Percentiles rank a stretch among this genome's conserved stretches.
Evolutionary conservation across 768 basidiomycete genomes (phyloP).

Genomic region (Termitomyces sp.): DNA sequence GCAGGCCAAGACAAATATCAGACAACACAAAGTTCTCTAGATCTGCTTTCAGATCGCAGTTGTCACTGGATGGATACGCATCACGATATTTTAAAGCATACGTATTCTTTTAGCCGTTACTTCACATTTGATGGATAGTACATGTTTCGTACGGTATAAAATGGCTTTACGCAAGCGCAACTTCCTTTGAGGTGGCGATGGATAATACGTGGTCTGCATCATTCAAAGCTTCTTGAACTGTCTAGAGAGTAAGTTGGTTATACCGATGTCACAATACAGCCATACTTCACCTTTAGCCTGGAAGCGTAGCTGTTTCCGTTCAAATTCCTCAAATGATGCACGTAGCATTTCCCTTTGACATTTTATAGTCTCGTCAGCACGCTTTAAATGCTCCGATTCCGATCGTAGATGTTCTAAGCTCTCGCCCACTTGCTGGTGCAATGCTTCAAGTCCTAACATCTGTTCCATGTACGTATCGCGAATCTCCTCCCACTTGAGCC

Average conservation of each 20-base stretch:
- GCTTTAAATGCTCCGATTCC: slow-evolving; percentile 41
- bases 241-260: background rate
- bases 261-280: background rate
- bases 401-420: slow-evolving; percentile 37
- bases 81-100: background rate
- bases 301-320: slow-evolving; percentile 36
- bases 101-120: background rate
- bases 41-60: background rate
- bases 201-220: slow-evolving; percentile 35
- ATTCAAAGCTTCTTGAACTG: slow-evolving; percentile 40
- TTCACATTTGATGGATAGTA: background rate
- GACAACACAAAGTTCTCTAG: slow-evolving; percentile 4
- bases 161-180: background rate
- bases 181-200: slow-evolving; percentile 19
- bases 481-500: slow-evolving; percentile 55
- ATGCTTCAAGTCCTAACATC: slow-evolving; percentile 51
- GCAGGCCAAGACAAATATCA: slow-evolving; percentile 39
- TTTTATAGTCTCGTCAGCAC: slow-evolving; percentile 38
- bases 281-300: slow-evolving; percentile 37
- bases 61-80: background rate
- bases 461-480: slow-evolving; percentile 58
- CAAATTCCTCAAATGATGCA: slow-evolving; percentile 37
- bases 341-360: slow-evolving; percentile 34
- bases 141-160: background rate
- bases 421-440: slow-evolving; percentile 52